These are phyloP conservation scores for Lathyrus oleraceus DNA, from an alignment of 306 rosid species.

Conservation along the genomic window DNA sequence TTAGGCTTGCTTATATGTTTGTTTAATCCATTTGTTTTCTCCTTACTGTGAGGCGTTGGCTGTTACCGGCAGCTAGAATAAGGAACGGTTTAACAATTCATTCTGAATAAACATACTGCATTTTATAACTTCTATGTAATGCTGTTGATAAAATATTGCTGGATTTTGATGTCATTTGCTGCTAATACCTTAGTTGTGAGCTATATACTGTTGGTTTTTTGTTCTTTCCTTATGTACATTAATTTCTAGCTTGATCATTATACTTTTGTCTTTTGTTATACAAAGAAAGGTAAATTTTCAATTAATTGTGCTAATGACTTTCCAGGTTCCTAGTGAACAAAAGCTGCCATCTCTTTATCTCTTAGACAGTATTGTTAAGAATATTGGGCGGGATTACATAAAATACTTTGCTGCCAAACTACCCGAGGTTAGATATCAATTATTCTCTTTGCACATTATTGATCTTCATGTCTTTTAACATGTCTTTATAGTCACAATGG, in stretches of 20 bases:
- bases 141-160: background rate
- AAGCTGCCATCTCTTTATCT: slow-evolving; percentile 95
- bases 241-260: background rate
- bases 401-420: slow-evolving; percentile 75
- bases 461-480: background rate
- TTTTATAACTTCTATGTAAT: background rate
- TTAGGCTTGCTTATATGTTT: background rate
- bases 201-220: background rate
- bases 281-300: slow-evolving; percentile 8
- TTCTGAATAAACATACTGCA: background rate
- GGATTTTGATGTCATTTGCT: background rate
- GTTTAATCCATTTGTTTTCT: background rate
- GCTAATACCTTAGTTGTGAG: background rate
- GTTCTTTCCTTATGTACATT: background rate
- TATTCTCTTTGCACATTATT: background rate
- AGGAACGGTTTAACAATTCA: background rate
- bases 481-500: background rate
- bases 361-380: slow-evolving; percentile 94
- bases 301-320: slow-evolving; percentile 37
- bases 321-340: slow-evolving; percentile 92
- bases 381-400: slow-evolving; percentile 85
- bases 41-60: background rate
- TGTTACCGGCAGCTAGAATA: background rate
- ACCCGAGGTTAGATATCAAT: slow-evolving; percentile 80
- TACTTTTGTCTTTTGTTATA: slow-evolving; percentile 1